phyloP scores from a whole-genome alignment of 1,139 yeast genomes.

The Geotrichum cucujoidarum region DNA sequence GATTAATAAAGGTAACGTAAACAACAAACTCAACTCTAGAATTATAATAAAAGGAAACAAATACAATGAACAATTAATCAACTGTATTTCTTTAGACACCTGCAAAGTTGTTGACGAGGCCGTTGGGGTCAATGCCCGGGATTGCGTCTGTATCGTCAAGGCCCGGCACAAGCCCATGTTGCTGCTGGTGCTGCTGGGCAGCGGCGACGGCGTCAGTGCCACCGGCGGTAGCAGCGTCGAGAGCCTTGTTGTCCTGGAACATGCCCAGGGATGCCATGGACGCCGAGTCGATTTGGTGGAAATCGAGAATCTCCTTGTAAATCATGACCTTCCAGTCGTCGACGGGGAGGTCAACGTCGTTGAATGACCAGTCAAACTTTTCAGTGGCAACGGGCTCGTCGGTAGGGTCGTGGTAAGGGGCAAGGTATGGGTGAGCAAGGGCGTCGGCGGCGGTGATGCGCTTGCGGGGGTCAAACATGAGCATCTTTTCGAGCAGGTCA shows the following conservation, averaged over 20 bases:
- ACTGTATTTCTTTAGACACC: not conserved
- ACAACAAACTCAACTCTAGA: too few species aligned
- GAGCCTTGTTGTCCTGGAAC: not conserved
- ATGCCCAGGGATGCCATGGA: not conserved
- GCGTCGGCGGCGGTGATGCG: constrained; percentile 92
- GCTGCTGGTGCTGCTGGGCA: too few species aligned
- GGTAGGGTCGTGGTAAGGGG: constrained; percentile 96
- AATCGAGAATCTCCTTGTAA: constrained; percentile 94
- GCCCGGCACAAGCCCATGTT: not conserved
- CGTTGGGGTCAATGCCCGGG: not conserved
- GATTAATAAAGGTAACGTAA: too few species aligned
- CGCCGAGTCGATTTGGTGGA: constrained; percentile 64
- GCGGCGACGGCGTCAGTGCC: too few species aligned
- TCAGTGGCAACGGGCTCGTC: constrained; percentile 95
- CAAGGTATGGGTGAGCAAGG: constrained; percentile 82
- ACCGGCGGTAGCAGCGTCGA: too few species aligned
- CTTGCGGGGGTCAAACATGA: constrained; percentile 89
- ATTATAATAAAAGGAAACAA: not conserved
- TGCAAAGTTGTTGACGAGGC: not conserved
- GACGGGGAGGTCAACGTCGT: constrained; percentile 95
- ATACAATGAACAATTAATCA: not conserved
- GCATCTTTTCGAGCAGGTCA: constrained; percentile 81
- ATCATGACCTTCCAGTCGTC: constrained; percentile 99
- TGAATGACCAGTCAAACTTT: constrained; percentile 96
- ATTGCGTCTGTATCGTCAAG: not conserved